phyloP scores from a whole-genome alignment of 805 yeast genomes.

The Wickerhamomyces alni region DNA sequence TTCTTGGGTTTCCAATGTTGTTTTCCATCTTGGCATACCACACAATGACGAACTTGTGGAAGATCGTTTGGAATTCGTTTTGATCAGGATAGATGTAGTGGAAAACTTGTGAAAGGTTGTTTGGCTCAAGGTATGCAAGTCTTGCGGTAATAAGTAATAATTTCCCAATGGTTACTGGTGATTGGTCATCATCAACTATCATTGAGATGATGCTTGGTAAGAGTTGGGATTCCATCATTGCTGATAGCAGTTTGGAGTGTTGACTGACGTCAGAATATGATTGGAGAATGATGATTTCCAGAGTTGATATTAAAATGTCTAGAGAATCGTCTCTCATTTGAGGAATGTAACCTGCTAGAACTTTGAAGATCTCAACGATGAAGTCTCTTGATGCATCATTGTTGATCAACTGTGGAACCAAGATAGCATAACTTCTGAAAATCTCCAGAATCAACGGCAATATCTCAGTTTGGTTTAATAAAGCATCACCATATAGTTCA shows the following conservation, averaged over 20 bases:
- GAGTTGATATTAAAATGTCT: conserved; percentile 44
- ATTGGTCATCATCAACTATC: conserved; percentile 25
- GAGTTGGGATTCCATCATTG: conserved; percentile 23
- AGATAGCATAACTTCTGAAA: conserved; percentile 53
- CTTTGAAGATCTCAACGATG: conserved; percentile 35
- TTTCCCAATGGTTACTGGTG: conserved; percentile 27
- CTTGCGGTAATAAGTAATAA: conserved; percentile 30
- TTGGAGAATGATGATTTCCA: conserved; percentile 40
- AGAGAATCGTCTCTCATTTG: conserved; percentile 69
- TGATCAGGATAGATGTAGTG: conserved; percentile 24
- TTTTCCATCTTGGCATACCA: conserved; percentile 41
- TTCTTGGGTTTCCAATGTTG: conserved; percentile 67
- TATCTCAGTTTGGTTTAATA: conserved; percentile 69
- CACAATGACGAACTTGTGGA: conserved; percentile 25
- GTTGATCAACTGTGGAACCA: conserved; percentile 35
- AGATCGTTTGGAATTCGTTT: conserved; percentile 18
- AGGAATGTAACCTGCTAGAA: conserved; percentile 47
- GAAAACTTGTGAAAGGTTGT: conserved; percentile 19
- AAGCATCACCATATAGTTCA: conserved; percentile 44
- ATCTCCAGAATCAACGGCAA: conserved; percentile 58
- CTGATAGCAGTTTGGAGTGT: conserved; percentile 14
- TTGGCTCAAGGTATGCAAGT: conserved; percentile 28
- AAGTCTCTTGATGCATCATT: conserved; percentile 29
- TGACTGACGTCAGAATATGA: conserved; percentile 14
- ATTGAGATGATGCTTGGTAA: conserved; percentile 23